These are phyloP conservation scores for Aspergillus sp. DNA, from an alignment of 2,329 filamentous ascomycete species.

Conservation along the genomic window DNA sequence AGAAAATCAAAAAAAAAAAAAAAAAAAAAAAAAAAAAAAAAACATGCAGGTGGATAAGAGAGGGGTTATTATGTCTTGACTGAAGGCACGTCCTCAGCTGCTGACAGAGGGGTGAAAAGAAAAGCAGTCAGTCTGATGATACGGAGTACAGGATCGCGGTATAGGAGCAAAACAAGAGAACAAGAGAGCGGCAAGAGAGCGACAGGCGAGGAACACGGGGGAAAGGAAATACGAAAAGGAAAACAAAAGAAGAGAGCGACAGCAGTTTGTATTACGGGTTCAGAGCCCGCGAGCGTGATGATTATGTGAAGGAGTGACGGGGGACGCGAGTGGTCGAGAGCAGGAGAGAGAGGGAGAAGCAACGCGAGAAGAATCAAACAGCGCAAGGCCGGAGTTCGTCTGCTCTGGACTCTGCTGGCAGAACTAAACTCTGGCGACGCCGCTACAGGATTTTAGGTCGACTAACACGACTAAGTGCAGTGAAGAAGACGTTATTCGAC, in stretches of 20 bases:
- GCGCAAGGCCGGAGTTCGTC: not conserved
- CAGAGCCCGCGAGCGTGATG: not conserved
- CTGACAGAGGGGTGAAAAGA: constrained; percentile 13
- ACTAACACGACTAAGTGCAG: not conserved
- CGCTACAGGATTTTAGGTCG: constrained; percentile 7
- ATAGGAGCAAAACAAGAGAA: not conserved
- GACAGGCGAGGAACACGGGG: not conserved
- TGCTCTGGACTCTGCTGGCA: constrained; percentile 9
- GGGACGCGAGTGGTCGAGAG: constrained; percentile 19
- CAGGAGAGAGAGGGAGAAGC: constrained; percentile 1
- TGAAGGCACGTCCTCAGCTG: constrained; percentile 12
- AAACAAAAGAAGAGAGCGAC: constrained; percentile 12
- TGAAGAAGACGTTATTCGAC: constrained; percentile 9
- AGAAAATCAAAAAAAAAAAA: constrained; percentile 8
- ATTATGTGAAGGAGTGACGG: constrained; percentile 15
- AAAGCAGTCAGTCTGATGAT: constrained; percentile 1
- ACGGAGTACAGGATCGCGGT: not conserved
- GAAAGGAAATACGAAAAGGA: not conserved
- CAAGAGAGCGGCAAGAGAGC: not conserved
- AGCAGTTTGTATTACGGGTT: constrained; percentile 8
- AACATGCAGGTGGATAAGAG: constrained; percentile 20
- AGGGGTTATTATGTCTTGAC: constrained; percentile 17
- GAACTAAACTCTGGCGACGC: not conserved
- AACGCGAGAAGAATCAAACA: constrained; percentile 11
- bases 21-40: constrained; percentile 10